phyloP scores from a whole-genome alignment of 2,329 filamentous ascomycete species.

The Neospermospora avenae region DNA sequence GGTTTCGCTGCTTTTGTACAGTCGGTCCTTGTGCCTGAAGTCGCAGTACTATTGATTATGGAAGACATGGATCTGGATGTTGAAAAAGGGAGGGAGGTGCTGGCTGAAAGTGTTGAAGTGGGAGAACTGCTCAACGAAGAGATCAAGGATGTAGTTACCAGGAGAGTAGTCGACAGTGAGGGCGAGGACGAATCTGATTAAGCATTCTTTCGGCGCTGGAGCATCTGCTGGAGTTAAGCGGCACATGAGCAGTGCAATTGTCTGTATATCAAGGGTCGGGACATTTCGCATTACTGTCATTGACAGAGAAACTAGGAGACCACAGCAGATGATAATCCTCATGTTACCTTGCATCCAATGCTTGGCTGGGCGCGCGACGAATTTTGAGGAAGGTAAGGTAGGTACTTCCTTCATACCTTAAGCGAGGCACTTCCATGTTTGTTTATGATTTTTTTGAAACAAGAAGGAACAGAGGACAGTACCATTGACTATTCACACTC shows the following conservation, averaged over 20 bases:
- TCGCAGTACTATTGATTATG: constrained; percentile 52
- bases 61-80: constrained; percentile 52
- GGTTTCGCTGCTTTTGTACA: constrained; percentile 69
- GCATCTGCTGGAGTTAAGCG: not conserved
- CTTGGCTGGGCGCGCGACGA: too few relatives aligned
- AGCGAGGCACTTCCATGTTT: too few relatives aligned
- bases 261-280: not conserved
- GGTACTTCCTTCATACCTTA: too few relatives aligned
- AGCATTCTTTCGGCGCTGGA: not conserved
- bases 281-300: too few relatives aligned
- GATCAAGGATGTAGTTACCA: constrained; percentile 60
- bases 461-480: too few relatives aligned
- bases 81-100: constrained; percentile 37
- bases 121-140: constrained; percentile 36
- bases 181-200: constrained; percentile 21
- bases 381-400: too few relatives aligned
- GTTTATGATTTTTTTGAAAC: too few relatives aligned
- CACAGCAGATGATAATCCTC: too few relatives aligned
- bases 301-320: too few relatives aligned
- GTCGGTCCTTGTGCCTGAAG: constrained; percentile 72
- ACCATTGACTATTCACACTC: too few relatives aligned
- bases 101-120: constrained; percentile 36
- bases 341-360: too few relatives aligned
- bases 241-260: not conserved
- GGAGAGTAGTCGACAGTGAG: constrained; percentile 44